phyloP scores from a whole-genome alignment of 129 eudicot species.

The Escallonia rubra region DNA sequence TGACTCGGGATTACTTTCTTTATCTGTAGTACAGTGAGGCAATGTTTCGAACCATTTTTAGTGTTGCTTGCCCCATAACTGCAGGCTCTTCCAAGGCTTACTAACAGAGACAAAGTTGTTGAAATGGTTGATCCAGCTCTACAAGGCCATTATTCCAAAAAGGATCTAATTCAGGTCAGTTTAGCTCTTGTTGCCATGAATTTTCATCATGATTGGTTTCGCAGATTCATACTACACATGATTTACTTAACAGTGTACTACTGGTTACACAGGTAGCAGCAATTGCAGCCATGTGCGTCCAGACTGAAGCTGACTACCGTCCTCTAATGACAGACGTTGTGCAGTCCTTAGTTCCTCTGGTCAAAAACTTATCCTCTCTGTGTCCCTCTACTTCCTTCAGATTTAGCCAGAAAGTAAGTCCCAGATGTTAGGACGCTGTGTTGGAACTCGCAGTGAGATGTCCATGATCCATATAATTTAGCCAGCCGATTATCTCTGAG shows the following conservation, averaged over 20 bases:
- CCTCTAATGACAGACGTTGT: slow-evolving; percentile 95
- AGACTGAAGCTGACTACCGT: slow-evolving; percentile 90
- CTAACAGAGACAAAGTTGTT: slow-evolving; percentile 64
- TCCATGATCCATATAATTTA: neutral
- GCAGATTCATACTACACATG: neutral
- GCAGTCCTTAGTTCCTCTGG: slow-evolving; percentile 78
- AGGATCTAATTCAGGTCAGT: slow-evolving; percentile 84
- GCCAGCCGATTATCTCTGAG: neutral
- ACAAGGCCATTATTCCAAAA: slow-evolving; percentile 53
- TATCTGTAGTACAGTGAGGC: neutral
- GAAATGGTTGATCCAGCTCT: slow-evolving; percentile 85
- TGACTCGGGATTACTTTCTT: no score
- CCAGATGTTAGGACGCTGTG: slow-evolving; percentile 30
- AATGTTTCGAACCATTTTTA: neutral
- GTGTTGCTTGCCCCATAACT: neutral
- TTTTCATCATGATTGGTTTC: no score
- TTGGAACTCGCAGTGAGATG: neutral
- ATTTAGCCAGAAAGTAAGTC: slow-evolving; percentile 53
- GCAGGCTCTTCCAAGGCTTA: slow-evolving; percentile 90
- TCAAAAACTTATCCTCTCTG: slow-evolving; percentile 44
- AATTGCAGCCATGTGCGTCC: slow-evolving; percentile 92
- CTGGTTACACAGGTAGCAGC: slow-evolving; percentile 62
- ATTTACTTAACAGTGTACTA: neutral
- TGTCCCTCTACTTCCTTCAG: slow-evolving; percentile 48
- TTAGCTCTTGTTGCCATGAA: neutral